Base-by-base conservation (phyloP, 805 yeast species). In the Candida maesae region DNA sequence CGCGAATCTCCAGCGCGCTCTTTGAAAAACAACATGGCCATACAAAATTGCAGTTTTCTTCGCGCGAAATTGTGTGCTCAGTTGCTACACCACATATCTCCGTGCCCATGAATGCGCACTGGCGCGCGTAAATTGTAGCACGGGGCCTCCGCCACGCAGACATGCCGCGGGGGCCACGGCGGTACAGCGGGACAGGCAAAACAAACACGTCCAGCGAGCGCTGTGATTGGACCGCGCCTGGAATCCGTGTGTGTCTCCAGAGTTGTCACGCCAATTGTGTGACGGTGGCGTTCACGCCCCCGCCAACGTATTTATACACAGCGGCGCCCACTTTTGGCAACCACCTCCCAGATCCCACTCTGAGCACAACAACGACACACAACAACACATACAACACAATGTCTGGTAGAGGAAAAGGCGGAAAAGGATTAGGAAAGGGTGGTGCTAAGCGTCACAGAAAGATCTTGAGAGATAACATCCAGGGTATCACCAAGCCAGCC, bases 391-490 rank as follows among this genome's bases (percentile, higher is more conserved):
- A 49, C 55, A 37, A 56, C 27, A 76, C 53, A 66, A 89, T 89
- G 96, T 88, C 96, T 70, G 96, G 98, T 71, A 90, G 97, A 81
- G 99, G 99, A 67, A 91, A 93, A 88, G 98, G 98, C 68, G 99
- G 98, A 68, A 93, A 93, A 86, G 99, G 99, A 76, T 81, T 93
- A 64, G 99, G 99, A 67, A 93, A 93, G 78, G 98, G 97, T 76
- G 99, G 99, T 78, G 99, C 99, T 64, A 91, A 91, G 84, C 89
- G 99, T 76, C 99, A 91, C 89, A 88, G 98, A 83, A 90, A 90
- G 87, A 87, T 91, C 74, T 79, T 90, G 57, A 90, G 98, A 81
- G 99, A 93, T 73, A 93, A 91, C 91, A 91, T 93, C 60, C 97
- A 90, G 76, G 99, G 99, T 79, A 91, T 91, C 69, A 91, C 99